Percentiles rank a stretch among this genome's conserved stretches.
These are phyloP conservation scores for Chrysopogon serrulatus DNA, from an alignment of 176 grass and related monocot genomes.

Conservation along the genomic window DNA sequence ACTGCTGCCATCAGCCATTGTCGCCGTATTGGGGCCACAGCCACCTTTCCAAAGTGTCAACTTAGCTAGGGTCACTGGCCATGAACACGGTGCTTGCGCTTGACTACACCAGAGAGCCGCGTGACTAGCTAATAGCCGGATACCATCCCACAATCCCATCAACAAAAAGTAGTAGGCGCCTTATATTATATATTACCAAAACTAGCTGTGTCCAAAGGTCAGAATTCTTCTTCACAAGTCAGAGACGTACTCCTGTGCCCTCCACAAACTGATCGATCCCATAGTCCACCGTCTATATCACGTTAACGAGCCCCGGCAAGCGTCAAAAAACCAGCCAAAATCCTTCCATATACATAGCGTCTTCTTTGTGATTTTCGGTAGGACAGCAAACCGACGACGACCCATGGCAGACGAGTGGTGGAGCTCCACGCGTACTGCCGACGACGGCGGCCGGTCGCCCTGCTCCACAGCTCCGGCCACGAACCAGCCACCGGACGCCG, in stretches of 20 bases:
- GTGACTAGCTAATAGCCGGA: neutral
- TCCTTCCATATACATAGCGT: neutral
- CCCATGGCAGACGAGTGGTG: constrained; percentile 46
- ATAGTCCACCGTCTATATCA: neutral
- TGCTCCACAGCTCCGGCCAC: constrained; percentile 7
- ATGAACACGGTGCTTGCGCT: neutral
- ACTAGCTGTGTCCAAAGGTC: neutral
- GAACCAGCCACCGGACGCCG: neutral
- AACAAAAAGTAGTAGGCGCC: too few relatives aligned
- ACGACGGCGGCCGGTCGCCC: neutral
- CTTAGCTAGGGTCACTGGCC: neutral
- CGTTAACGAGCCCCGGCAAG: neutral
- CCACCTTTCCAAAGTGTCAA: neutral
- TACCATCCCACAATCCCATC: constrained; percentile 13
- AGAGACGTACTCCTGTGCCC: neutral
- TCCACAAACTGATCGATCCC: neutral
- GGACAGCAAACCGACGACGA: too few relatives aligned
- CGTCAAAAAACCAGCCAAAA: neutral
- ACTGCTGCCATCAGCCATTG: too few relatives aligned
- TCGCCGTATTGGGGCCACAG: neutral
- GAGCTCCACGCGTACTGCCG: neutral
- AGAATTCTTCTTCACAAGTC: constrained; percentile 23
- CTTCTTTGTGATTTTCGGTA: neutral
- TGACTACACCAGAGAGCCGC: neutral
- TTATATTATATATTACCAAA: too few relatives aligned